phyloP scores from a whole-genome alignment of 345 rosid species.

The Eutrema heterophyllum region DNA sequence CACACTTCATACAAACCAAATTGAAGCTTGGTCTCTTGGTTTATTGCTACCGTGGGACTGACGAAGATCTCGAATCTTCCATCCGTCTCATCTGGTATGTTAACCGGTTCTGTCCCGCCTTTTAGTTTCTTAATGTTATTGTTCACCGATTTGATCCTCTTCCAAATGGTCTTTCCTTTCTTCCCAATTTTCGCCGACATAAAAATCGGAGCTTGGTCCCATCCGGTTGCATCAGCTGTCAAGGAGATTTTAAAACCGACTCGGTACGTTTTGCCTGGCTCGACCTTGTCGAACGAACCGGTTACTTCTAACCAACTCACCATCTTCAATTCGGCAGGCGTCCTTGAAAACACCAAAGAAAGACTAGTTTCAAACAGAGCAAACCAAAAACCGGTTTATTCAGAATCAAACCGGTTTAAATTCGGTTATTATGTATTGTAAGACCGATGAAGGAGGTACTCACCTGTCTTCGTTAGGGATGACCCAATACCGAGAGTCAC shows the following conservation, averaged over 20 bases:
- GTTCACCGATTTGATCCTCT: slow-evolving; percentile 25
- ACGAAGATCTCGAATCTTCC: slow-evolving; percentile 22
- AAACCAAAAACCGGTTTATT: background rate
- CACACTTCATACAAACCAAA: slow-evolving; percentile 82
- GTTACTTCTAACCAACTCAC: slow-evolving; percentile 69
- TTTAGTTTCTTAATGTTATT: slow-evolving; percentile 13
- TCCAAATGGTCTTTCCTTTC: slow-evolving; percentile 43
- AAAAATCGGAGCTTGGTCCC: slow-evolving; percentile 47
- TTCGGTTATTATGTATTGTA: background rate
- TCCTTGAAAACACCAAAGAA: slow-evolving; percentile 16
- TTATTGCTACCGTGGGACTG: background rate
- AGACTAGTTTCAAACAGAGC: background rate
- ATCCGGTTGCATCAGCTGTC: slow-evolving; percentile 44
- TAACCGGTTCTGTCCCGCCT: background rate
- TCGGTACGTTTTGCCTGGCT: slow-evolving; percentile 22
- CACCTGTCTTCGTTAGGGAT: slow-evolving; percentile 34
- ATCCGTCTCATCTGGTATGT: slow-evolving; percentile 22
- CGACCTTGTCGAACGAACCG: slow-evolving; percentile 12
- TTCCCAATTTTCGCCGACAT: slow-evolving; percentile 61
- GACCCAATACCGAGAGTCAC: slow-evolving; percentile 34
- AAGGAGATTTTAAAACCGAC: slow-evolving; percentile 38
- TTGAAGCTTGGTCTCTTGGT: slow-evolving; percentile 23
- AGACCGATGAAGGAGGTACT: background rate
- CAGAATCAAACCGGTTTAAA: background rate
- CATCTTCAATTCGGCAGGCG: slow-evolving; percentile 44